phyloP scores from a whole-genome alignment of 495 filamentous ascomycete genomes.

The Podospora fimiseda region DNA sequence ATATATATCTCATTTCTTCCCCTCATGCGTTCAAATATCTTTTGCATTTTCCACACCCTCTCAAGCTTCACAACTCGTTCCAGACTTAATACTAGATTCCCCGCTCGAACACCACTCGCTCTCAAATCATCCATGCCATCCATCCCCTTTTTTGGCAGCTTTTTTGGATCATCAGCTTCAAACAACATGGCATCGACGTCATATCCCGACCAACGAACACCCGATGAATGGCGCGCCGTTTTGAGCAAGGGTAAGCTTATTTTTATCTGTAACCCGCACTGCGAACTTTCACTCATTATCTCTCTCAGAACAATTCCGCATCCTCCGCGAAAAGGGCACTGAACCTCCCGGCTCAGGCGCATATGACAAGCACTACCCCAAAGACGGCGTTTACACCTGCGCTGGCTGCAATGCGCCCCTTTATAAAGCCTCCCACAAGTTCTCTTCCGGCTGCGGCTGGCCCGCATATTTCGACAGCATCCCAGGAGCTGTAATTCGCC shows the following conservation, averaged over 20 bases:
- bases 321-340: constrained; percentile 86
- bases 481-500: constrained; percentile 77
- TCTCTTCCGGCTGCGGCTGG: constrained; percentile 95
- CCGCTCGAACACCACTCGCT: constrained; percentile 7
- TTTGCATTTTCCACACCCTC: constrained; percentile 45
- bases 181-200: constrained; percentile 50
- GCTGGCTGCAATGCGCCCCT: constrained; percentile 80
- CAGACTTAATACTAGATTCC: constrained; percentile 15
- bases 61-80: constrained; percentile 29
- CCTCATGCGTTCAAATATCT: constrained; percentile 46
- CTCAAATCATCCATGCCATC: constrained; percentile 50
- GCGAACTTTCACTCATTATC: background rate
- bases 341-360: constrained; percentile 71
- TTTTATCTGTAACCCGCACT: constrained; percentile 7
- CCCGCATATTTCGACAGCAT: constrained; percentile 94
- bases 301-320: constrained; percentile 77
- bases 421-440: constrained; percentile 87
- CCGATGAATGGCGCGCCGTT: constrained; percentile 83
- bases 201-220: constrained; percentile 70
- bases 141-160: constrained; percentile 69
- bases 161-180: constrained; percentile 57
- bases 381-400: constrained; percentile 72
- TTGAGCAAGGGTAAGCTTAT: constrained; percentile 58
- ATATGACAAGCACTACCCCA: constrained; percentile 80
- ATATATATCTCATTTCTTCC: background rate